Evolutionary conservation across 2,329 filamentous ascomycete species (phyloP), one percentile per base, ranked within the genome.

Genomic region (Diplocarpon mali): DNA sequence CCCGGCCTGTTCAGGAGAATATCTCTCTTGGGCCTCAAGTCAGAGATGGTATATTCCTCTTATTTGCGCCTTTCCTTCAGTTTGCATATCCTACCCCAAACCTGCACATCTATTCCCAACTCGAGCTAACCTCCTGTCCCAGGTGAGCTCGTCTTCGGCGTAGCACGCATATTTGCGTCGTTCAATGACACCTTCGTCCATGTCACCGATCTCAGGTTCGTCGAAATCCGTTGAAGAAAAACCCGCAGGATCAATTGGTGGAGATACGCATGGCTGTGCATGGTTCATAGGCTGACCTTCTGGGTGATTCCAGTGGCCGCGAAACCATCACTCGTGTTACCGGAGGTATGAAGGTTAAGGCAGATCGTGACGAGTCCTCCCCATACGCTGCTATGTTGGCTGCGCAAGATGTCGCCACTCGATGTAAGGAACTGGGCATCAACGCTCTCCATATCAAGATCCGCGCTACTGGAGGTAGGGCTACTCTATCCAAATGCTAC

Each of bases 291-390:
- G 72, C 78, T 82, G 72, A 83, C 73, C 66, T 69, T 65, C 69
- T 77, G 73, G 73, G 72, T 79, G 73, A 78, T 79, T 77, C 69
- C 76, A 93, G 86, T 75, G 92, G 92, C 75, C 92, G 92, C 74
- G 92, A 98, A 85, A 98, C 93, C 75, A 95, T 98, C 77, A 86
- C 81, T 81, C 89, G 92, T 86, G 90, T 98, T 62, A 98, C 93
- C 65, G 92, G 93, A 76, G 93, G 93, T 68, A 98, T 98, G 92
- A 98, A 98, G 81, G 92, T 98, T 81, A 98, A 98, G 85, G 89
- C 89, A 72, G 89, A 98, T 68, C 90, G 92, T 80, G 92, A 98
- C 76, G 92, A 98, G 79, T 96, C 90, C 65, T 96, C 92, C 61
- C 92, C 92, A 64, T 98, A 98, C 80, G 92, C 92, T 65, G 92